phyloP scores from a whole-genome alignment of 139 green algal species.

The Tetradesmus obliquus region DNA sequence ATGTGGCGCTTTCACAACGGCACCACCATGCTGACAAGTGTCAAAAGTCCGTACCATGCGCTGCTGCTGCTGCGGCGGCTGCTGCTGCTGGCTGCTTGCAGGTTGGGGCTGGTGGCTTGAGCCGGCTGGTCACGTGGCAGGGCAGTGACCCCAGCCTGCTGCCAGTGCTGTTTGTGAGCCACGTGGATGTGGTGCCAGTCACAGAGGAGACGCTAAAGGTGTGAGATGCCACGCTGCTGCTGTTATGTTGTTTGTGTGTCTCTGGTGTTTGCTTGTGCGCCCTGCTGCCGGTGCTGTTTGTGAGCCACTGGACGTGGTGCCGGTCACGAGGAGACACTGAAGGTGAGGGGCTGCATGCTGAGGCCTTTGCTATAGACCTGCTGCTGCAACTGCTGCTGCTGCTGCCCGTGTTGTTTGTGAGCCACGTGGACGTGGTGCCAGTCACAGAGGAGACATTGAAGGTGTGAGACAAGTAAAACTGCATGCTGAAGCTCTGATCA shows the following conservation, averaged over 20 bases:
- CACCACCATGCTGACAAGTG: too few species aligned
- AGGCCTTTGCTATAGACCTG: too few species aligned
- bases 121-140: constrained; percentile 74
- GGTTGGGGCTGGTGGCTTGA: constrained; percentile 44
- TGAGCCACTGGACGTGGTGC: constrained; percentile 90
- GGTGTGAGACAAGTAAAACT: not conserved
- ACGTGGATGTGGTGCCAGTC: constrained; percentile 85
- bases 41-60: too few species aligned
- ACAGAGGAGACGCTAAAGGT: constrained; percentile 24
- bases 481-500: too few species aligned
- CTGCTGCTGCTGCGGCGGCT: not conserved
- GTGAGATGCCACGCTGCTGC: not conserved
- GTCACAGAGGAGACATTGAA: constrained; percentile 40
- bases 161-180: constrained; percentile 71
- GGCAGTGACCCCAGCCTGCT: constrained; percentile 60
- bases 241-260: too few species aligned
- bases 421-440: constrained; percentile 86
- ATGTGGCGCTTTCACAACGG: too few species aligned
- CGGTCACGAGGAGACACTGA: constrained; percentile 45
- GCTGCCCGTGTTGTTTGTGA: constrained; percentile 68
- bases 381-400: constrained; percentile 13
- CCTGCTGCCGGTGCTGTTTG: too few species aligned
- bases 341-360: too few species aligned
- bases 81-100: constrained; percentile 12
- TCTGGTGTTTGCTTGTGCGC: too few species aligned